Conservation (phyloP, 2,329 filamentous ascomycete genomes). For the Diaporthe destruens region DNA sequence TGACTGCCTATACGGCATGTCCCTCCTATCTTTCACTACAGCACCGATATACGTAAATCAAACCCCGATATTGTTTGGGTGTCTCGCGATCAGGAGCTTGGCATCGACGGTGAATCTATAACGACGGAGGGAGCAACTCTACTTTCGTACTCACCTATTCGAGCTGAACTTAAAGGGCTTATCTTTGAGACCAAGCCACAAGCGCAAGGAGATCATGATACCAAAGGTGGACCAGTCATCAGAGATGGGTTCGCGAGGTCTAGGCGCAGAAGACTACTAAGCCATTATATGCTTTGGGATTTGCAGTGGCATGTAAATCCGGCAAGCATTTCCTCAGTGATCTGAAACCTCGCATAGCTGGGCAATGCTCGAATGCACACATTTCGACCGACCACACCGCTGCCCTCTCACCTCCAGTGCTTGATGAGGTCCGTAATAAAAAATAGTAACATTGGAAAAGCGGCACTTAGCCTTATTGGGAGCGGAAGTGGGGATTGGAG, state of each 20-base stretch:
- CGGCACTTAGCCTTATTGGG: conserved; percentile 10
- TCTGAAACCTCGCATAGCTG: not conserved
- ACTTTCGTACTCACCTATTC: not conserved
- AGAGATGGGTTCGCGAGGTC: not conserved
- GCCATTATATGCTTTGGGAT: too few species aligned
- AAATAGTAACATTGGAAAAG: not conserved
- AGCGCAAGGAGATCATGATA: not conserved
- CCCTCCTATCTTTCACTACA: not conserved
- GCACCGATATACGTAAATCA: not conserved
- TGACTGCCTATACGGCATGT: not conserved
- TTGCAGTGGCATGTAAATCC: too few species aligned
- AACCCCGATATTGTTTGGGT: not conserved
- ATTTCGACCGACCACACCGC: not conserved
- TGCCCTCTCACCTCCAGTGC: not conserved
- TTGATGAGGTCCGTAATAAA: not conserved
- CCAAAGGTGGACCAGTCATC: not conserved
- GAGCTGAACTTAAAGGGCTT: fast-evolving
- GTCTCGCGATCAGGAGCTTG: not conserved
- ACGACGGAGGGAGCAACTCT: not conserved
- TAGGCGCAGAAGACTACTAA: not conserved
- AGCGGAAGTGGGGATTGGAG: conserved; percentile 37
- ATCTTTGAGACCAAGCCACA: not conserved
- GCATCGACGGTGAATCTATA: not conserved
- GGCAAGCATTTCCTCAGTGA: too few species aligned
- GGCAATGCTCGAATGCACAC: not conserved